phyloP scores from a whole-genome alignment of 768 basidiomycete genomes.

The Collybia sordida region DNA sequence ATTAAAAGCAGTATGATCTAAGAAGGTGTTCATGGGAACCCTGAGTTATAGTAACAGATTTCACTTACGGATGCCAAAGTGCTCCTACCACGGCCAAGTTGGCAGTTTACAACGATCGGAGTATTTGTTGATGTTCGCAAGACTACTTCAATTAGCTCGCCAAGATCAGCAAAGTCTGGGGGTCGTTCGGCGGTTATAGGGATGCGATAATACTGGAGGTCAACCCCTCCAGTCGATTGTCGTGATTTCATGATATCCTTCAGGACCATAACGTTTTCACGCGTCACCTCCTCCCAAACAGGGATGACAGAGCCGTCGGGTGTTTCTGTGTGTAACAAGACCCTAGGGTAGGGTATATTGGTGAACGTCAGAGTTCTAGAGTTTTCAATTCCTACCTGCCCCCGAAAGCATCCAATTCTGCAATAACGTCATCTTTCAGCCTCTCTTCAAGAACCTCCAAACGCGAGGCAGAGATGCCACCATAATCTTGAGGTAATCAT shows the following conservation, averaged over 20 bases:
- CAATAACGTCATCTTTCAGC: slow-evolving; percentile 81
- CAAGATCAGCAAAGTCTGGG: slow-evolving; percentile 73
- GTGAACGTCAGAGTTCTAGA: too few relatives aligned
- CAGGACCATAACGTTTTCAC: slow-evolving; percentile 72
- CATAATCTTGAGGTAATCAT: slow-evolving; percentile 64
- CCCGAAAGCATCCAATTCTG: slow-evolving; percentile 81
- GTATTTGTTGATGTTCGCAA: slow-evolving; percentile 67
- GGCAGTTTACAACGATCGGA: slow-evolving; percentile 92
- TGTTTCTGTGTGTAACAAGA: slow-evolving; percentile 89
- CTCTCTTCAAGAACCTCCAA: slow-evolving; percentile 91
- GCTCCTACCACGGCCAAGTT: slow-evolving; percentile 90
- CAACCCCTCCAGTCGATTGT: slow-evolving; percentile 44
- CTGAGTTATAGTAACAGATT: background rate
- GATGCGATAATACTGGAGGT: slow-evolving; percentile 78
- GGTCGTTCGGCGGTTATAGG: slow-evolving; percentile 91
- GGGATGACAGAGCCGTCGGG: slow-evolving; percentile 87
- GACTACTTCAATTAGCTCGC: slow-evolving; percentile 77
- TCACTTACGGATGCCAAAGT: slow-evolving; percentile 79
- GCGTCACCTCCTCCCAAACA: slow-evolving; percentile 88
- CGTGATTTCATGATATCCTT: slow-evolving; percentile 84
- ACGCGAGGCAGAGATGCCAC: slow-evolving; percentile 89
- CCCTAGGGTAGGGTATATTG: slow-evolving; percentile 32
- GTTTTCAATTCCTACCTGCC: slow-evolving; percentile 52
- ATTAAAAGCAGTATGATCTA: slow-evolving; percentile 83
- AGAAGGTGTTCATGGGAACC: background rate